A percentile compares a stretch with the other conserved stretches of the same genome.
Evolutionary conservation across 2,329 filamentous ascomycete species (phyloP).

Genomic region (Cordyceps tenuipes): DNA sequence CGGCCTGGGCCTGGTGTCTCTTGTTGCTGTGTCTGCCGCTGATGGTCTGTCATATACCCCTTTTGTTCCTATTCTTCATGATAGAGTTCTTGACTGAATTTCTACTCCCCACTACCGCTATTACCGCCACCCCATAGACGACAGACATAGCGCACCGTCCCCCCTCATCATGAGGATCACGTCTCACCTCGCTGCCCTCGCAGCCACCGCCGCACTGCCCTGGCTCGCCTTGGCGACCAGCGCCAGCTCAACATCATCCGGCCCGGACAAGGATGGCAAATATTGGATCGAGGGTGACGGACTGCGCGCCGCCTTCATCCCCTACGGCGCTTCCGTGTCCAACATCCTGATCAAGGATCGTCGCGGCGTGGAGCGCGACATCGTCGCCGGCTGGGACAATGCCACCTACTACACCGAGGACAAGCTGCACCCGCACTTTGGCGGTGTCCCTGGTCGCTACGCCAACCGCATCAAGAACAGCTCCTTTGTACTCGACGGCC

Average conservation of each 20-base stretch:
- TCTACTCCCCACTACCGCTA: not conserved
- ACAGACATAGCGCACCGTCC: not conserved
- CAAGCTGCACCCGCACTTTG: slow-evolving; percentile 60
- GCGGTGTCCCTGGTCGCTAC: slow-evolving; percentile 66
- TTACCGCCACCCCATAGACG: not conserved
- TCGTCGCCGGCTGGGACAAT: slow-evolving; percentile 70
- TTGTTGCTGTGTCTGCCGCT: not conserved
- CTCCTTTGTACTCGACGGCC: slow-evolving; percentile 60
- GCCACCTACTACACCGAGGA: slow-evolving; percentile 61
- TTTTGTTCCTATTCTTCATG: not conserved
- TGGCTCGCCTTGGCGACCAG: slow-evolving; percentile 12
- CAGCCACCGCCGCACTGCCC: slow-evolving; percentile 15
- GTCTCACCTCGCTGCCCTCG: slow-evolving; percentile 13
- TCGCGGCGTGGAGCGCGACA: slow-evolving; percentile 58
- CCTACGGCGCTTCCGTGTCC: slow-evolving; percentile 65
- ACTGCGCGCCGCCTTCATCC: slow-evolving; percentile 61
- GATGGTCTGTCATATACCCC: not conserved
- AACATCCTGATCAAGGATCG: slow-evolving; percentile 64
- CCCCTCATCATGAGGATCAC: slow-evolving; percentile 17
- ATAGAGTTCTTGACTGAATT: slow-evolving; percentile 5
- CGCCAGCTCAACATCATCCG: slow-evolving; percentile 14
- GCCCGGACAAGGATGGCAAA: slow-evolving; percentile 54
- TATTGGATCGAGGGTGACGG: slow-evolving; percentile 62
- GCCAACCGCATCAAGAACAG: slow-evolving; percentile 76
- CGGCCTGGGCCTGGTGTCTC: not conserved